Percentiles rank a stretch among this genome's conserved stretches.
Conservation (phyloP, 768 basidiomycete genomes). For the Hygrocybe coccinea region DNA sequence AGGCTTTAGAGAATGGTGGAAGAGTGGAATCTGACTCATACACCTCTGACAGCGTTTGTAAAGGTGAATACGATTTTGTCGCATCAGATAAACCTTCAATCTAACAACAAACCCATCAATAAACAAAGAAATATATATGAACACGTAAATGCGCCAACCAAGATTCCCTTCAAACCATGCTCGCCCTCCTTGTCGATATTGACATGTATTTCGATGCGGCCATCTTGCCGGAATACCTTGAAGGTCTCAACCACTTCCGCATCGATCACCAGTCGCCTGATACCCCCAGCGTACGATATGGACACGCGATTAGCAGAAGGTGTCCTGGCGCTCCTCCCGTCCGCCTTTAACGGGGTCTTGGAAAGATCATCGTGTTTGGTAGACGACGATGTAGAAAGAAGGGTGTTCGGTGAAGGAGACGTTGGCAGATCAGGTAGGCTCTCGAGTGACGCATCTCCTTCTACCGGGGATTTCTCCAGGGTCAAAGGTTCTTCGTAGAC, state of each 20-base stretch:
- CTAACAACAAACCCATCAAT: slow-evolving; percentile 33
- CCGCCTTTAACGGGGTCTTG: slow-evolving; percentile 30
- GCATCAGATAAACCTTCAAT: slow-evolving; percentile 69
- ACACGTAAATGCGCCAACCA: slow-evolving; percentile 45
- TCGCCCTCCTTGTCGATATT: slow-evolving; percentile 53
- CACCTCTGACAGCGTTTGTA: slow-evolving; percentile 44
- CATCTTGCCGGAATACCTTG: slow-evolving; percentile 74
- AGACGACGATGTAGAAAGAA: slow-evolving; percentile 38
- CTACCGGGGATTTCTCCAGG: slow-evolving; percentile 15
- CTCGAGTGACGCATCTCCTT: slow-evolving; percentile 33
- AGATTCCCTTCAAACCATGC: slow-evolving; percentile 62
- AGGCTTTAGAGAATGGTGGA: slow-evolving; percentile 62
- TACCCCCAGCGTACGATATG: slow-evolving; percentile 89
- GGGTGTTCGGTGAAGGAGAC: slow-evolving; percentile 50
- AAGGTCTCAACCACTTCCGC: slow-evolving; percentile 81
- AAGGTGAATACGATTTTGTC: slow-evolving; percentile 63
- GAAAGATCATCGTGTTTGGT: slow-evolving; percentile 46
- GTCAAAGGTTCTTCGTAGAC: slow-evolving; percentile 13
- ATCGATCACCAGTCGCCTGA: slow-evolving; percentile 81
- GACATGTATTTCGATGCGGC: slow-evolving; percentile 78
- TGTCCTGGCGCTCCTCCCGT: slow-evolving; percentile 38
- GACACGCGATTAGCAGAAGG: slow-evolving; percentile 86
- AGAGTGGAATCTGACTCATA: slow-evolving; percentile 56
- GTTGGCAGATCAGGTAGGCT: slow-evolving; percentile 57
- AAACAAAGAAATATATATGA: slow-evolving; percentile 11